These are phyloP conservation scores for Metschnikowia arizonensis DNA, from an alignment of 805 yeast species.

Conservation along the genomic window DNA sequence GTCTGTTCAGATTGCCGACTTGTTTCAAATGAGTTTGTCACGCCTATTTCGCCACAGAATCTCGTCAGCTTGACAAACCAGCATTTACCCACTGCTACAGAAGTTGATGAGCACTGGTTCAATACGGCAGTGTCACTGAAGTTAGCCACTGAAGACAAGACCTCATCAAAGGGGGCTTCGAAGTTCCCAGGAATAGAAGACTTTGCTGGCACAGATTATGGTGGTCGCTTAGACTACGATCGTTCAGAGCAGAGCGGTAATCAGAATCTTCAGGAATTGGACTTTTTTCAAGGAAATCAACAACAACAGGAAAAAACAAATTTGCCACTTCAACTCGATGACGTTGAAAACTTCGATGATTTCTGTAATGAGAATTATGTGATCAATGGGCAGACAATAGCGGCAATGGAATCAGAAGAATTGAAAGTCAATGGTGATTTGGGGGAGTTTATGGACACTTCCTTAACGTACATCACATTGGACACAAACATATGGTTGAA, in stretches of 20 bases:
- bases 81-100: constrained; percentile 13
- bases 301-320: constrained; percentile 8
- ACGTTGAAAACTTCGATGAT: constrained; percentile 18
- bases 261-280: constrained; percentile 6
- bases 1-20: constrained; percentile 40
- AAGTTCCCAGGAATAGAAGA: constrained; percentile 25
- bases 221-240: constrained; percentile 23
- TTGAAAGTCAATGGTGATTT: constrained; percentile 43
- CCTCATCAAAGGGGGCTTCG: constrained; percentile 19
- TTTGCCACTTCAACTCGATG: constrained; percentile 7
- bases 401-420: constrained; percentile 12
- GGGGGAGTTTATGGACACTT: constrained; percentile 54
- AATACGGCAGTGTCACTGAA: constrained; percentile 11
- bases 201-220: constrained; percentile 29
- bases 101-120: constrained; percentile 29
- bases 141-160: constrained; percentile 19
- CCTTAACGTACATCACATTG: constrained; percentile 54
- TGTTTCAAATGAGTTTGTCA: constrained; percentile 37
- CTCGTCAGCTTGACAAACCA: constrained; percentile 17
- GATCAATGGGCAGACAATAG: constrained; percentile 20
- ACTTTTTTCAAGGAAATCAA: constrained; percentile 10
- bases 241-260: constrained; percentile 3
- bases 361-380: constrained; percentile 22
- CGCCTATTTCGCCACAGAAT: constrained; percentile 32
- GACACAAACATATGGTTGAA: constrained; percentile 81